These are phyloP conservation scores for Cyberlindnera sargentensis DNA, from an alignment of 805 yeast genomes.

Conservation along the genomic window DNA sequence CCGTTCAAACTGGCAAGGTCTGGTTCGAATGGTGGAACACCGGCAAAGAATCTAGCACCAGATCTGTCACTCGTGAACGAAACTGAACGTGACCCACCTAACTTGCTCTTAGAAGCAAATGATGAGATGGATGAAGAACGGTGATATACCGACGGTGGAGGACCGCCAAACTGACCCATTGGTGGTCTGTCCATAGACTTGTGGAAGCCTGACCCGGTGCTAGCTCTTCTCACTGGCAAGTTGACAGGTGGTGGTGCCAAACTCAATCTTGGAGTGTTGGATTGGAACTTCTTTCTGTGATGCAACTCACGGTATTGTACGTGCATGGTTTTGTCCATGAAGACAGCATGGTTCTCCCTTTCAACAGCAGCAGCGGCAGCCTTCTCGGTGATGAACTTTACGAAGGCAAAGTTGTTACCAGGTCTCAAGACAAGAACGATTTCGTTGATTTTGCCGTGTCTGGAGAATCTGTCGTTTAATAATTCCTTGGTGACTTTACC, in stretches of 20 bases:
- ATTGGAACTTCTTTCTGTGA: constrained; percentile 18
- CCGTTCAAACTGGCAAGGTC: constrained; percentile 1
- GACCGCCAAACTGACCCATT: constrained; percentile 12
- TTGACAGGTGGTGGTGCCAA: constrained; percentile 83
- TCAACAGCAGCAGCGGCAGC: constrained; percentile 87
- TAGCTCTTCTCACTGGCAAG: constrained; percentile 38
- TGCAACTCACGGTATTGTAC: constrained; percentile 73
- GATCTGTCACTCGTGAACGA: constrained; percentile 15
- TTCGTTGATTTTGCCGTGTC: constrained; percentile 59
- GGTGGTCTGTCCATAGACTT: constrained; percentile 6
- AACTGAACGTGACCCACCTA: constrained; percentile 13
- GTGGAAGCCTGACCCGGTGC: constrained; percentile 22
- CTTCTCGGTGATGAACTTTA: constrained; percentile 53
- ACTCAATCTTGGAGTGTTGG: constrained; percentile 34
- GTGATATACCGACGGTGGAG: background rate
- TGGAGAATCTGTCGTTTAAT: constrained; percentile 50
- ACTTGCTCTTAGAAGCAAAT: constrained; percentile 3
- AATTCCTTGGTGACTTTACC: constrained; percentile 46
- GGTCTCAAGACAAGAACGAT: constrained; percentile 48
- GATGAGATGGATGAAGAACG: constrained; percentile 5
- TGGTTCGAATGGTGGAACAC: background rate
- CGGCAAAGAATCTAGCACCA: constrained; percentile 4
- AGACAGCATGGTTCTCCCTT: constrained; percentile 73
- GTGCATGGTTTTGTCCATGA: constrained; percentile 69
- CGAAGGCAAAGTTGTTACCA: constrained; percentile 59